A percentile compares a stretch with the other conserved stretches of the same genome.
These are phyloP conservation scores for Suillus lakei DNA, from an alignment of 768 basidiomycete species.

Conservation along the genomic window DNA sequence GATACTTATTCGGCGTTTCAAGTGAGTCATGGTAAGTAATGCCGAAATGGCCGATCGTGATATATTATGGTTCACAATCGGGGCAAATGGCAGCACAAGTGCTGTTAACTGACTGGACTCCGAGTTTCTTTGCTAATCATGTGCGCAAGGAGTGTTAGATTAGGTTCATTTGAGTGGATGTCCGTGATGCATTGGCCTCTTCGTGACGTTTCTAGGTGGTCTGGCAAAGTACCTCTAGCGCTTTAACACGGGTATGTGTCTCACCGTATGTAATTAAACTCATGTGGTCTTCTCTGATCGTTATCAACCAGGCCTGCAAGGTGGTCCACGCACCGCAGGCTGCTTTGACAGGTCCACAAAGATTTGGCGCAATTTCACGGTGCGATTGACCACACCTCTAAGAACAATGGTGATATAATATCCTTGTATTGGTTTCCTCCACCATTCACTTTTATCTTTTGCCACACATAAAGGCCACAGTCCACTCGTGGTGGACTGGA, in stretches of 20 bases:
- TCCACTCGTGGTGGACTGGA: neutral
- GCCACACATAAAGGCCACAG: neutral
- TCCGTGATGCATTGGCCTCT: neutral
- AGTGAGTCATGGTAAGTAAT: neutral
- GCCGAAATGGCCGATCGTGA: neutral
- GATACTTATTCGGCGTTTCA: slow-evolving; percentile 1
- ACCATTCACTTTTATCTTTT: neutral
- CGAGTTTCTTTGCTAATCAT: neutral
- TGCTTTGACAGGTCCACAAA: no score
- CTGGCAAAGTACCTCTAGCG: neutral
- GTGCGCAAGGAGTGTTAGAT: neutral
- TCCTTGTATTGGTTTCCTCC: neutral
- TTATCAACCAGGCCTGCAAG: slow-evolving; percentile 1
- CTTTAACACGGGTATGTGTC: neutral
- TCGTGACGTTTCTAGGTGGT: neutral
- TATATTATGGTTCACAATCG: neutral
- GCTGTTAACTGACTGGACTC: neutral
- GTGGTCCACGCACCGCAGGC: slow-evolving; percentile 1
- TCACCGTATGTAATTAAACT: slow-evolving; percentile 6
- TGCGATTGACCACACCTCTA: neutral
- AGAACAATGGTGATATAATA: neutral
- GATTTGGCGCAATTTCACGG: neutral
- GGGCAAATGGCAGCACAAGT: neutral
- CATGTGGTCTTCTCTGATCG: neutral
- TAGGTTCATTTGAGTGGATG: neutral